Base-by-base conservation (phyloP, 352 stramenopile genomes). In the Phytophthora rubi region DNA sequence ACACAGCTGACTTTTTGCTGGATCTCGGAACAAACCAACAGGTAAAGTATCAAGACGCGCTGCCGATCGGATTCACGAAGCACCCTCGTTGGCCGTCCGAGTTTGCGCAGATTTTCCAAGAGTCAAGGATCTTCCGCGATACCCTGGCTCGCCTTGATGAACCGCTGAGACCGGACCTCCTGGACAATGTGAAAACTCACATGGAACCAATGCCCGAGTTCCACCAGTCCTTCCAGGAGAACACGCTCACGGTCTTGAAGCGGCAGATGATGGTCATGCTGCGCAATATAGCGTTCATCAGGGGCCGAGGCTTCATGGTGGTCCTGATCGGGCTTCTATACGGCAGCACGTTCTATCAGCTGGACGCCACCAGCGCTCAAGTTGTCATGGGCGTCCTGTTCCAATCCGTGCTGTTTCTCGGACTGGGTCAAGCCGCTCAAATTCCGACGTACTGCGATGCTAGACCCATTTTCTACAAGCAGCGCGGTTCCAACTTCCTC, bases 91-190 rank as follows among this genome's bases (percentile, higher is more conserved):
- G 16, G 15, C 47, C 70, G 3, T n/a, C 9, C 6, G 65, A 77
- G 48, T 80, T 80, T 69, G 69, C 30, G 2, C 45, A 60, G 37
- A 35, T 59, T 28, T 77, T 73, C 56, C 51, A 60, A 21, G 52
- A 63, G 16, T 80, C 73, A 1, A 52, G 53, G 15, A 64, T 77
- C 7, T 65, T 77, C 28, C 49, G 61, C 3, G 51, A 59, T 12
- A 76, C 56, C n/a, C 18, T 92, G 16, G 88, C 90, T 12, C 91
- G 97, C 67, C 86, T 95, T 5, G 91, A 92, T 30, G 77, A 81
- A 8, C 75, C 97, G 13, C 95, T 97, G 68, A 89, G 97, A 70
- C 77, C 97, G 30, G 64, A 97, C 2, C 85, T 98, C 26, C 26
- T 97, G 13, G 56, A 97, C 7, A 49, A 81, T 76, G 71, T 91